phyloP scores from a whole-genome alignment of 2,329 filamentous ascomycete genomes.

The Aspergillus sclerotialis region DNA sequence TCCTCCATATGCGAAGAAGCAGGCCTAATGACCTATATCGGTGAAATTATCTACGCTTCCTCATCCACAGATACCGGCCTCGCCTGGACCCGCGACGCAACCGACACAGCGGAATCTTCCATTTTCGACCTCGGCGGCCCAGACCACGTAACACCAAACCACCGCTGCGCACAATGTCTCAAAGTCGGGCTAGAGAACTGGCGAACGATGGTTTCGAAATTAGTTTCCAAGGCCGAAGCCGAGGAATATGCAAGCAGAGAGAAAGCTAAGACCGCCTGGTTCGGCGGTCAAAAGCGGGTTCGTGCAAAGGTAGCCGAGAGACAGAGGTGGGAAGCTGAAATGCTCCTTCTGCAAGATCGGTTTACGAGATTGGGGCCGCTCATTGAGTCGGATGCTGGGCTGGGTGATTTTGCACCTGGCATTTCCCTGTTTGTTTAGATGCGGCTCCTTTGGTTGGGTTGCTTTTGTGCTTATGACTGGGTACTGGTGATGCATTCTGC shows the following conservation, averaged over 20 bases:
- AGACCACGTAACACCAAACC: constrained; percentile 36
- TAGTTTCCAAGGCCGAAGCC: constrained; percentile 42
- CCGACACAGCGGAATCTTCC: constrained; percentile 69
- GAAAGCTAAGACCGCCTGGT: constrained; percentile 28
- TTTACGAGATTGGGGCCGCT: constrained; percentile 21
- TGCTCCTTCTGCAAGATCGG: constrained; percentile 30
- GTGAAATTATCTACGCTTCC: constrained; percentile 79
- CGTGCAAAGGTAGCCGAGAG: constrained; percentile 23
- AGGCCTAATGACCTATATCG: constrained; percentile 79
- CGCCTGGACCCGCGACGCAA: constrained; percentile 83
- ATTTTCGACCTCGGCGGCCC: constrained; percentile 27
- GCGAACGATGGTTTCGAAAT: constrained; percentile 66
- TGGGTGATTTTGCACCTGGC: constrained; percentile 21
- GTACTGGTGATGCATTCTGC: too few relatives aligned
- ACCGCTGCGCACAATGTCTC: constrained; percentile 70
- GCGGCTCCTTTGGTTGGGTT: too few relatives aligned
- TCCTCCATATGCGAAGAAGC: constrained; percentile 75
- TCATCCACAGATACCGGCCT: constrained; percentile 64
- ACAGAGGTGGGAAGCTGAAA: constrained; percentile 35
- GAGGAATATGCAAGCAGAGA: constrained; percentile 29
- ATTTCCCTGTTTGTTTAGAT: constrained; percentile 21
- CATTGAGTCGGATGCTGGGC: constrained; percentile 22
- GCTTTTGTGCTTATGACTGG: too few relatives aligned
- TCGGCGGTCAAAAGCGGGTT: constrained; percentile 20
- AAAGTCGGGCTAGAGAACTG: constrained; percentile 72